phyloP scores from a whole-genome alignment of 1,284 basidiomycete genomes.

The Phenoliferia sp. region DNA sequence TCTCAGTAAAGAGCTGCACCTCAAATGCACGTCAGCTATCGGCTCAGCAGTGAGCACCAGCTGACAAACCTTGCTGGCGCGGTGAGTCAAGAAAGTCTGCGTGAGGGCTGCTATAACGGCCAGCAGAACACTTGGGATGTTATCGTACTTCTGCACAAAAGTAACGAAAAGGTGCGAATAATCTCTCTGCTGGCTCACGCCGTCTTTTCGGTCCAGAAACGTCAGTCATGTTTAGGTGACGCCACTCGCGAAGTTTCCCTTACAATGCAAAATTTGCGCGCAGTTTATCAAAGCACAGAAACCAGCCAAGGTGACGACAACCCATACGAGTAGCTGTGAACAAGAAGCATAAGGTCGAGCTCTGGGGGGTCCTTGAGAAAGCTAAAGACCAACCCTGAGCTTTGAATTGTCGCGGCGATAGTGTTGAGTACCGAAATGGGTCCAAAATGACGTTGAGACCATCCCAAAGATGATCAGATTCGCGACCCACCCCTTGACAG shows the following conservation, averaged over 20 bases:
- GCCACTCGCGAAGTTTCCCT: no score
- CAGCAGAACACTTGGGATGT: background rate
- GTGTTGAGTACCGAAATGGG: background rate
- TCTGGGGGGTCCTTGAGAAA: background rate
- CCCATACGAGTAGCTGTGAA: background rate
- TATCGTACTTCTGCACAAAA: background rate
- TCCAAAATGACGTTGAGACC: background rate
- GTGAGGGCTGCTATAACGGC: background rate
- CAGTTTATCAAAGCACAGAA: background rate
- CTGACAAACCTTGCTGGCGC: background rate
- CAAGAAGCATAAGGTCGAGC: background rate
- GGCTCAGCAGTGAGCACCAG: background rate
- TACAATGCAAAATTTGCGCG: background rate
- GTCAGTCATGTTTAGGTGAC: no score
- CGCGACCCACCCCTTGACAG: background rate
- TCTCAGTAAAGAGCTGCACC: background rate
- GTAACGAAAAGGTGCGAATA: background rate
- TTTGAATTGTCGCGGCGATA: background rate
- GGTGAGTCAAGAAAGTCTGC: background rate
- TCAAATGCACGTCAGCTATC: background rate
- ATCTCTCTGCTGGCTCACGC: background rate
- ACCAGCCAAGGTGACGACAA: background rate
- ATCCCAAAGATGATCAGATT: background rate
- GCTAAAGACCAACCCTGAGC: background rate
- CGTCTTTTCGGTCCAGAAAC: no score